Conservation (phyloP, 148 eudicot species). For the Rhododendron henanense region DNA sequence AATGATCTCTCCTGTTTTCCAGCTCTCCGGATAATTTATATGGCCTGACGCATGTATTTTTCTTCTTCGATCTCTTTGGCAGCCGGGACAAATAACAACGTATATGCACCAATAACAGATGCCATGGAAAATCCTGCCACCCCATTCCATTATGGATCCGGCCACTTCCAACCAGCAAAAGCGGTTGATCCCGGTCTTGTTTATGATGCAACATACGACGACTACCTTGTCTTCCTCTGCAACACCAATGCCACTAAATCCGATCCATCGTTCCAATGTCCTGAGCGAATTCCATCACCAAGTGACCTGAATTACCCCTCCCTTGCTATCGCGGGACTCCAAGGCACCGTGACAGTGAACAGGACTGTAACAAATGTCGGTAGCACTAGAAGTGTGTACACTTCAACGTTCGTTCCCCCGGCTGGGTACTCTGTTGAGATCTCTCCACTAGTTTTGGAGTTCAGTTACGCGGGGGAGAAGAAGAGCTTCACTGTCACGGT, state of each 20-base stretch:
- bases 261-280: conserved; percentile 13
- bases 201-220: conserved; percentile 13
- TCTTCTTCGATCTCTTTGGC: neutral
- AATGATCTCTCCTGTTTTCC: neutral
- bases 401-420: neutral
- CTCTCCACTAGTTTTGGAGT: conserved; percentile 4
- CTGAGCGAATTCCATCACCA: neutral
- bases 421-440: conserved; percentile 9
- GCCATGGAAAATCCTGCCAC: conserved; percentile 1
- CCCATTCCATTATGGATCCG: conserved; percentile 18
- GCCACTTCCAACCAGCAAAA: conserved; percentile 15
- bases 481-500: conserved; percentile 16
- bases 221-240: conserved; percentile 26
- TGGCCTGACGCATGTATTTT: neutral
- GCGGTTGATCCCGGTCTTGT: conserved; percentile 22
- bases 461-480: conserved; percentile 10
- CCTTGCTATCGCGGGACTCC: conserved; percentile 9
- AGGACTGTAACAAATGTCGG: conserved; percentile 20
- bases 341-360: neutral
- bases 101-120: conserved; percentile 9
- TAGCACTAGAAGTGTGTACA: neutral
- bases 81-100: conserved; percentile 12
- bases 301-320: conserved; percentile 24
- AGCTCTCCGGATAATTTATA: neutral
- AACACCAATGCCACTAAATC: neutral